These are phyloP conservation scores for Thelephora aurantiotincta DNA, from an alignment of 768 basidiomycete species.

Conservation along the genomic window DNA sequence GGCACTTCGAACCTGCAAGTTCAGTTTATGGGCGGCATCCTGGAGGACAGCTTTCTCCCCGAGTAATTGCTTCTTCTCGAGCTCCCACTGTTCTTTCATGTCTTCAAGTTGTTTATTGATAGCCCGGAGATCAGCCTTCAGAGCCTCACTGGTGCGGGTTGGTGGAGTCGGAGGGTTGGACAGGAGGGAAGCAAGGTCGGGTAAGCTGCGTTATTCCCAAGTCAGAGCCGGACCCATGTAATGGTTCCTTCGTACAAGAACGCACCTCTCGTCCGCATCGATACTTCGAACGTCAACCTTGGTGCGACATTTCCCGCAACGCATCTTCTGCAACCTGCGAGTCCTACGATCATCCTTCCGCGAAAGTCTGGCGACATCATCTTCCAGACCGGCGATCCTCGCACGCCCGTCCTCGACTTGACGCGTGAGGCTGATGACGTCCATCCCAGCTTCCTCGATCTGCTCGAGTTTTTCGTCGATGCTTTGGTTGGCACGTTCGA, in stretches of 20 bases:
- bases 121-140: conserved; percentile 41
- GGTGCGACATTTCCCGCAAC: conserved; percentile 56
- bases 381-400: conserved; percentile 42
- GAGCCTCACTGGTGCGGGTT: conserved; percentile 49
- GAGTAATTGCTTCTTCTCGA: conserved; percentile 46
- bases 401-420: conserved; percentile 60
- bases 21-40: conserved; percentile 53
- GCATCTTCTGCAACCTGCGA: conserved; percentile 41
- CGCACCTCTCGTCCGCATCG: conserved; percentile 51
- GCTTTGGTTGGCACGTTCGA: conserved; percentile 67
- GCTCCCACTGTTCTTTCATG: conserved; percentile 58
- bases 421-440: conserved; percentile 54
- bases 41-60: conserved; percentile 65
- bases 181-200: conserved; percentile 34
- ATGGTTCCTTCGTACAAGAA: neutral
- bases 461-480: conserved; percentile 84
- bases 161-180: conserved; percentile 56
- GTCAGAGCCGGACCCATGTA: neutral
- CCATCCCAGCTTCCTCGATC: conserved; percentile 68
- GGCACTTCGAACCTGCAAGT: conserved; percentile 40
- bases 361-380: conserved; percentile 49
- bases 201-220: conserved; percentile 22
- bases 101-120: conserved; percentile 50
- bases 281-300: conserved; percentile 39
- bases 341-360: conserved; percentile 59